A percentile compares a stretch with the other conserved stretches of the same genome.
These are phyloP conservation scores for Pterothamnion heteromorphum DNA, from an alignment of 31 red algal genomes.

Conservation along the genomic window DNA sequence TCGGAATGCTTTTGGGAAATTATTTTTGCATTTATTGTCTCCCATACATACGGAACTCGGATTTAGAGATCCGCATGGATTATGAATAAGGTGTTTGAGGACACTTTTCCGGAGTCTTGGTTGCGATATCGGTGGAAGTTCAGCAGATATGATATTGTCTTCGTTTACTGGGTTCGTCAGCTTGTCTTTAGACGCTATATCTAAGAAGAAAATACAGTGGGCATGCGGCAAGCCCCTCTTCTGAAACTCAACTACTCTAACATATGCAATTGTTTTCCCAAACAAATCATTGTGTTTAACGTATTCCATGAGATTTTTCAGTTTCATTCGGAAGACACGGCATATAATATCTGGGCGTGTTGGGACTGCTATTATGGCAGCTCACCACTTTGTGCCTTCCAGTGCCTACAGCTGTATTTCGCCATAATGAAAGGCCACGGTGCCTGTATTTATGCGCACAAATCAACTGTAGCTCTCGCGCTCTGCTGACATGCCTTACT, in stretches of 20 bases:
- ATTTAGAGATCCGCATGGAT: background rate
- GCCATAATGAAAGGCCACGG: too few relatives aligned
- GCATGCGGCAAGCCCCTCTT: slow-evolving; percentile 30
- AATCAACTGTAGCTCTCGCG: too few relatives aligned
- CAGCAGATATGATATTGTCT: slow-evolving; percentile 2
- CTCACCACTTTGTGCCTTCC: too few relatives aligned
- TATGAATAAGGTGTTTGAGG: background rate
- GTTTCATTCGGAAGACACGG: slow-evolving; percentile 16
- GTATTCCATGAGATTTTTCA: background rate
- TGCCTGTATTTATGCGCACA: too few relatives aligned
- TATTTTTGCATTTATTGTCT: background rate
- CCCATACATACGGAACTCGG: background rate
- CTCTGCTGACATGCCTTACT: too few relatives aligned
- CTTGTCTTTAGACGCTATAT: background rate
- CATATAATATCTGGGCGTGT: background rate
- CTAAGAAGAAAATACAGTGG: slow-evolving; percentile 33
- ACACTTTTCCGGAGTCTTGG: background rate
- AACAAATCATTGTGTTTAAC: background rate
- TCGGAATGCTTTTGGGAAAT: background rate
- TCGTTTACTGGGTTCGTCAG: background rate
- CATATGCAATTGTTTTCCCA: background rate
- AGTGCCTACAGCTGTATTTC: too few relatives aligned
- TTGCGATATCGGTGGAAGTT: background rate
- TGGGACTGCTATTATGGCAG: too few relatives aligned
- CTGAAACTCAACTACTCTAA: slow-evolving; percentile 34